phyloP scores from a whole-genome alignment of 345 rosid species.

The Pugionium dolabratum region DNA sequence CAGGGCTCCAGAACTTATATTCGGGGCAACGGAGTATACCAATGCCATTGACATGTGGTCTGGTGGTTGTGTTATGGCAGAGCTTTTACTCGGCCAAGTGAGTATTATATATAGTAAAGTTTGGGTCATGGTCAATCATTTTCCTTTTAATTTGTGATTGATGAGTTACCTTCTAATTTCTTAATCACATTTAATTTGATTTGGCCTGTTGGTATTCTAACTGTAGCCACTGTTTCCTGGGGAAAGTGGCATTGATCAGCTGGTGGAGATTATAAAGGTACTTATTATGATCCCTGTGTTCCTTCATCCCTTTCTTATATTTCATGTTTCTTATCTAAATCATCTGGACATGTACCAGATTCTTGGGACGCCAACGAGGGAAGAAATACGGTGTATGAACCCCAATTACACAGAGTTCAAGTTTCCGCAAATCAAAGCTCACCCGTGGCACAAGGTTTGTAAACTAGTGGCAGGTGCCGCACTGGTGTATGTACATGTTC shows the following conservation, averaged over 20 bases:
- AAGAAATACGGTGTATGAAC: conserved; percentile 99
- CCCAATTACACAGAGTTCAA: conserved; percentile 93
- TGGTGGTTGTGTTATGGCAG: conserved; percentile 93
- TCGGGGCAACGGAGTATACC: conserved; percentile 94
- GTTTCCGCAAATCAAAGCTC: conserved; percentile 99
- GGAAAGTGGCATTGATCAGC: conserved; percentile 95
- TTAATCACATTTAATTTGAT: conserved; percentile 3
- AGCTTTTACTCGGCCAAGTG: conserved; percentile 92
- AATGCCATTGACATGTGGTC: conserved; percentile 99
- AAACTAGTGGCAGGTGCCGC: conserved; percentile 11
- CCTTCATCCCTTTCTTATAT: not conserved
- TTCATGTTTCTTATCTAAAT: conserved; percentile 6
- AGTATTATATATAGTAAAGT: conserved; percentile 37
- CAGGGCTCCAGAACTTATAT: conserved; percentile 99
- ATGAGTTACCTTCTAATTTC: not conserved
- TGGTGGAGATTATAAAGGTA: conserved; percentile 98
- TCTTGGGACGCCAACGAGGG: conserved; percentile 94
- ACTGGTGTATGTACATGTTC: conserved; percentile 18
- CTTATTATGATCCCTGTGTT: conserved; percentile 5
- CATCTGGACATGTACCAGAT: conserved; percentile 49
- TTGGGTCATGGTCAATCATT: not conserved
- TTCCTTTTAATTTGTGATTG: not conserved
- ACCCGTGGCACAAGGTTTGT: conserved; percentile 92
- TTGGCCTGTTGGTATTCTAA: conserved; percentile 22
- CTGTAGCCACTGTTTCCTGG: conserved; percentile 95